phyloP scores from a whole-genome alignment of 352 stramenopile species.

The Stephanocyclus meneghinianus region DNA sequence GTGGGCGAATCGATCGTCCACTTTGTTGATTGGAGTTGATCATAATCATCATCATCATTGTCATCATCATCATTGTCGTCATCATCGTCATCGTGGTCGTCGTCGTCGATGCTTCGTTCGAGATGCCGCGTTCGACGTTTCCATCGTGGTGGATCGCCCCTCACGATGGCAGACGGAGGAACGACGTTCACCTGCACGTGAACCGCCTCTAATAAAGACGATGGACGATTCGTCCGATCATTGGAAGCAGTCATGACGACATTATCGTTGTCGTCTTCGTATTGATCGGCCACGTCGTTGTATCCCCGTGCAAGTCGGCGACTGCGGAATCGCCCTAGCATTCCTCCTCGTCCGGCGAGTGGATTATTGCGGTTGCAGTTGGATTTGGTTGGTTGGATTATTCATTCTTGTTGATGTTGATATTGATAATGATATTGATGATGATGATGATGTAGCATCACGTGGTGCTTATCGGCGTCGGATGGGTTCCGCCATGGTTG shows the following conservation, averaged over 20 bases:
- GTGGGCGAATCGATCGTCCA: neutral
- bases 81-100: neutral
- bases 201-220: slow-evolving; percentile 4
- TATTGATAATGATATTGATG: too few relatives aligned
- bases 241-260: neutral
- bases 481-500: too few relatives aligned
- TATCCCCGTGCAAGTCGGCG: neutral
- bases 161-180: neutral
- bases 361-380: too few relatives aligned
- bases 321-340: neutral
- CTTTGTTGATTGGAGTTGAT: neutral
- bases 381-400: too few relatives aligned
- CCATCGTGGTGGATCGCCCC: neutral
- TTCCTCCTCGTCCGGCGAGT: neutral
- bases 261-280: neutral
- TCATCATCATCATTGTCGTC: neutral
- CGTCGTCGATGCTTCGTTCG: neutral
- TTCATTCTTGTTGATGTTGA: too few relatives aligned
- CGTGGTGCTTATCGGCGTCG: too few relatives aligned
- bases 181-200: neutral
- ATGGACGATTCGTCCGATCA: neutral
- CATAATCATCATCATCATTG: too few relatives aligned
- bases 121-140: neutral
- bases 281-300: neutral
- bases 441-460: too few relatives aligned